Evolutionary conservation across 108 stramenopile species (phyloP).

Genomic region (Pseudonitzschia multistriata): DNA sequence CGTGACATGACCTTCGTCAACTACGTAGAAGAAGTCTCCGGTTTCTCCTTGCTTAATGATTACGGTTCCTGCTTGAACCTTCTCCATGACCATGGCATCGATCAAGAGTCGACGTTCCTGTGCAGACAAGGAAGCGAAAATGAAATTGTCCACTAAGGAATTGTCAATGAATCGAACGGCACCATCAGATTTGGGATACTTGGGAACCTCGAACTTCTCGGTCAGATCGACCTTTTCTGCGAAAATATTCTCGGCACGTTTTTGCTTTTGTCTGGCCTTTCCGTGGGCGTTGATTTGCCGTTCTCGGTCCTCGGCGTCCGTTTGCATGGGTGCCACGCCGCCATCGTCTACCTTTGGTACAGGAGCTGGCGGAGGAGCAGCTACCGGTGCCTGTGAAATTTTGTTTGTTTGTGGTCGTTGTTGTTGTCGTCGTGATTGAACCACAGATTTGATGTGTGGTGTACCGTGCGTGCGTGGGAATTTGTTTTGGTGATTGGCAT

Average conservation of each 20-base stretch:
- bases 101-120: conserved; percentile 77
- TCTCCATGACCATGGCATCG: conserved; percentile 86
- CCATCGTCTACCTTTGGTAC: conserved; percentile 22
- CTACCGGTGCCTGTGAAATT: not conserved
- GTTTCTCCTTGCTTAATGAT: conserved; percentile 89
- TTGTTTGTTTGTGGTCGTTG: not conserved
- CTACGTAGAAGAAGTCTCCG: conserved; percentile 89
- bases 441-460: not conserved
- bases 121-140: conserved; percentile 73
- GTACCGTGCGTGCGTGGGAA: too few relatives aligned
- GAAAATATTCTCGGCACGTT: conserved; percentile 86
- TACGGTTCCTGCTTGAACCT: conserved; percentile 73
- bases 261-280: conserved; percentile 63
- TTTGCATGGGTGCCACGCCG: conserved; percentile 34
- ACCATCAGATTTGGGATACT: conserved; percentile 71
- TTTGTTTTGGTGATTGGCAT: not conserved
- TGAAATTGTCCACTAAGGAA: conserved; percentile 83
- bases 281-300: conserved; percentile 80
- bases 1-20: conserved; percentile 83
- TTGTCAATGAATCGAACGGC: conserved; percentile 82
- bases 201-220: conserved; percentile 69
- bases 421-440: not conserved
- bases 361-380: conserved; percentile 11
- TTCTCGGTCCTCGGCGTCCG: conserved; percentile 48
- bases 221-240: conserved; percentile 73